Conservation (phyloP, 2,329 filamentous ascomycete genomes). For the Scytalidium sp. region DNA sequence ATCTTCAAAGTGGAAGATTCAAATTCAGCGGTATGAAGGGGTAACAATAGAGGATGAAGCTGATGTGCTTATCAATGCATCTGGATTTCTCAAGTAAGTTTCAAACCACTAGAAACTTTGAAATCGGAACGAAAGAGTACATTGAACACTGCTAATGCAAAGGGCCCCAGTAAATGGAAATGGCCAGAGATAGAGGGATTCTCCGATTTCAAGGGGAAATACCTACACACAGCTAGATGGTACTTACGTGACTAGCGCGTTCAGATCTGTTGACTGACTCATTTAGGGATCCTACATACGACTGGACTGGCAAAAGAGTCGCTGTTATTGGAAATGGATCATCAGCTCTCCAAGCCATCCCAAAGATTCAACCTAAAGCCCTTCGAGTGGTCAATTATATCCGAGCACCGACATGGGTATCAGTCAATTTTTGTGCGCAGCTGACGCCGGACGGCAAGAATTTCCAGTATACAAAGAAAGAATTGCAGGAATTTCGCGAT, state of each 20-base stretch:
- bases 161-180: slow-evolving; percentile 52
- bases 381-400: slow-evolving; percentile 44
- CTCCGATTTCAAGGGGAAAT: slow-evolving; percentile 36
- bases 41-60: background rate
- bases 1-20: slow-evolving; percentile 44
- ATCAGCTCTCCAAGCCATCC: slow-evolving; percentile 54
- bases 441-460: background rate
- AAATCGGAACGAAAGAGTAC: background rate
- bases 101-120: background rate
- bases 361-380: slow-evolving; percentile 47
- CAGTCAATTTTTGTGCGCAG: slow-evolving; percentile 24
- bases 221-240: slow-evolving; percentile 44
- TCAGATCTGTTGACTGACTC: slow-evolving; percentile 17
- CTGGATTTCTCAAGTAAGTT: slow-evolving; percentile 25
- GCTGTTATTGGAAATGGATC: slow-evolving; percentile 62
- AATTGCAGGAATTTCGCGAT: slow-evolving; percentile 32
- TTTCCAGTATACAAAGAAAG: slow-evolving; percentile 28
- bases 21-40: slow-evolving; percentile 32
- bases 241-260: slow-evolving; percentile 25
- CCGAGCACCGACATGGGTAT: slow-evolving; percentile 45
- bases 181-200: slow-evolving; percentile 44
- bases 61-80: background rate
- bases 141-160: too few relatives aligned
- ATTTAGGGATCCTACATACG: slow-evolving; percentile 19
- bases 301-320: slow-evolving; percentile 35